A percentile compares a stretch with the other conserved stretches of the same genome.
phyloP scores from a whole-genome alignment of 2,329 filamentous ascomycete genomes.

The Mariannaea elegans region DNA sequence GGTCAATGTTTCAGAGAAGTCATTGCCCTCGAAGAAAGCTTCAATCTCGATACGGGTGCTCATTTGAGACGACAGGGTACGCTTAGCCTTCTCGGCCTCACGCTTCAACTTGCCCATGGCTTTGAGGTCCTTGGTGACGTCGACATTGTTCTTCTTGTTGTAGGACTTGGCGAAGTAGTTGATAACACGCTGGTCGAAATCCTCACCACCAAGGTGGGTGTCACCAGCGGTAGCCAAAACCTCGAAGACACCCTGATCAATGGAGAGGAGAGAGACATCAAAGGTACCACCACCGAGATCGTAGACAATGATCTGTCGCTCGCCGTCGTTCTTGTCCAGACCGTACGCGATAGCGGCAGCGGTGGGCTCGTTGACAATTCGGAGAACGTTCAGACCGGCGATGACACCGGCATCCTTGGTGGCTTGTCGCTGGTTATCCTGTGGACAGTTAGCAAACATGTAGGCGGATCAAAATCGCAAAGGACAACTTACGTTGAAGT shows the following conservation, averaged over 20 bases:
- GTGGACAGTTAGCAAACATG: slow-evolving; percentile 33
- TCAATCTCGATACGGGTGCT: slow-evolving; percentile 96
- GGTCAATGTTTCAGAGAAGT: slow-evolving; percentile 98
- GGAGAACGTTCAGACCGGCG: slow-evolving; percentile 92
- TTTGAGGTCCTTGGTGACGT: slow-evolving; percentile 94
- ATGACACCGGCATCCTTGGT: slow-evolving; percentile 95
- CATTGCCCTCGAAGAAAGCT: slow-evolving; percentile 94
- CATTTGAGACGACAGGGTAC: slow-evolving; percentile 94
- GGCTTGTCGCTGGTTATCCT: slow-evolving; percentile 92
- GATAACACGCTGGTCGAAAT: slow-evolving; percentile 98
- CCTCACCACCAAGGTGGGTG: slow-evolving; percentile 96
- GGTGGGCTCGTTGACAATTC: slow-evolving; percentile 96
- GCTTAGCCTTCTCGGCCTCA: slow-evolving; percentile 99
- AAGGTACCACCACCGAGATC: slow-evolving; percentile 95
- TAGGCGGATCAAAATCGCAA: no score
- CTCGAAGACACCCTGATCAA: slow-evolving; percentile 93
- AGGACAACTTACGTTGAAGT: slow-evolving; percentile 76
- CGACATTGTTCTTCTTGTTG: slow-evolving; percentile 97
- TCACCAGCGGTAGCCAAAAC: slow-evolving; percentile 95
- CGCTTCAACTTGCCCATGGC: slow-evolving; percentile 99
- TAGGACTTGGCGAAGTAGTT: slow-evolving; percentile 95
- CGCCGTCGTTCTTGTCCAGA: slow-evolving; percentile 83
- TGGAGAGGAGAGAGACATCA: slow-evolving; percentile 92
- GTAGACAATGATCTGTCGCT: slow-evolving; percentile 91
- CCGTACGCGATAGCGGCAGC: slow-evolving; percentile 95